Base-by-base conservation (phyloP, 805 yeast genomes). In the Candida saitoana region DNA sequence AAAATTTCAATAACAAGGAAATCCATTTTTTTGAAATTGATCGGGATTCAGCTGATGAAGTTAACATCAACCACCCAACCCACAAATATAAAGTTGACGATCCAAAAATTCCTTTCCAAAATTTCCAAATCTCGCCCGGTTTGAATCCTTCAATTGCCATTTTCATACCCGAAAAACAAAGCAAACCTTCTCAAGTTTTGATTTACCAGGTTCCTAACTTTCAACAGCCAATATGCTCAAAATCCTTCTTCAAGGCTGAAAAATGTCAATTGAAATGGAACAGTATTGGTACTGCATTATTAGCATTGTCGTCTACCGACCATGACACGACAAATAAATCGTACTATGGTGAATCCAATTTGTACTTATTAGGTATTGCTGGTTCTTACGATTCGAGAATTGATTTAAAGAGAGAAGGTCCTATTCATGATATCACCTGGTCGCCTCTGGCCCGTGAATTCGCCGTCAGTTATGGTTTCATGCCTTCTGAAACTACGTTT, bases 371-470 rank as follows among this genome's bases (percentile, higher is more conserved):
- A 51, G 96, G 96, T 46, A 86, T 93, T 51, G 89, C 95, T 27
- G 96, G 96, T 11, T 79, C 90, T 31, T 90, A 87, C 55, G 96
- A 91, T 57, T 85, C 89, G 42, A 77, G 96, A 57, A 90, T 93
- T 55, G 76, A 81, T 44, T 78, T 93, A 54, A 88, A 87, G 48
- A 83, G 87, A 54, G 96, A 89, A 57, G 98, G 98, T 24, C 98
- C 99, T 35, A 89, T 93, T 52, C 97, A 93, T 67, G 99, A 93
- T 63, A 87, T 91, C 47, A 82, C 93, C 17, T 93, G 99, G 99
- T 85, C 96, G 18, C 96, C 98, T 45, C 80, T 89, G 39, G 87
- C 96, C 15, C 78, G 96, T 52, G 98, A 93, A 68, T 95, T 93
- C 71, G 98, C 96, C 46, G 99, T 93, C 34, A 88, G 87, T 42